phyloP scores from a whole-genome alignment of 345 rosid species.

The Theobroma cacao region DNA sequence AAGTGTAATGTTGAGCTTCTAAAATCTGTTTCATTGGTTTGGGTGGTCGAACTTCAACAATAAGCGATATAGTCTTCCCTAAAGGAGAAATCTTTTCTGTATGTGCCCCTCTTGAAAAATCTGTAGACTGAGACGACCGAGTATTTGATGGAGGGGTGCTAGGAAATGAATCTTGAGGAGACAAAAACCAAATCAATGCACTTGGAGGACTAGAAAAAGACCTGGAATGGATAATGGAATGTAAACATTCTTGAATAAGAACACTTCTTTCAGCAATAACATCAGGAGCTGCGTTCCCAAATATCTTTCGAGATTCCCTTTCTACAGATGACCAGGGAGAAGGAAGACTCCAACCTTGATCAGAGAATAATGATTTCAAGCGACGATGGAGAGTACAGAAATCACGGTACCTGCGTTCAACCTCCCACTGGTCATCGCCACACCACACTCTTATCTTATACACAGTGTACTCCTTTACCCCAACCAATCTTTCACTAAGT shows the following conservation, averaged over 20 bases:
- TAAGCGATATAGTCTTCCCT: slow-evolving; percentile 85
- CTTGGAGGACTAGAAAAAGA: slow-evolving; percentile 54
- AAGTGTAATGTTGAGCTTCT: slow-evolving; percentile 83
- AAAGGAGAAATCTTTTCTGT: slow-evolving; percentile 42
- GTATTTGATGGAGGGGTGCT: slow-evolving; percentile 41
- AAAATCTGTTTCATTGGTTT: slow-evolving; percentile 71
- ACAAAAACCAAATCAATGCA: slow-evolving; percentile 71
- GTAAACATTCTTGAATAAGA: slow-evolving; percentile 83
- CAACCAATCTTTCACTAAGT: slow-evolving; percentile 89
- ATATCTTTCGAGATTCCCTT: slow-evolving; percentile 76
- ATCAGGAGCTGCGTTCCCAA: slow-evolving; percentile 79
- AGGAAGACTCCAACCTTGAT: slow-evolving; percentile 86
- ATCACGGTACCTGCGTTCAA: slow-evolving; percentile 93
- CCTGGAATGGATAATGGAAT: slow-evolving; percentile 60
- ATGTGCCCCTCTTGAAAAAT: slow-evolving; percentile 27
- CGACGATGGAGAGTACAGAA: slow-evolving; percentile 79
- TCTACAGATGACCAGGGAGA: slow-evolving; percentile 80
- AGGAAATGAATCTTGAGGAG: slow-evolving; percentile 61
- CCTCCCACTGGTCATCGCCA: slow-evolving; percentile 80
- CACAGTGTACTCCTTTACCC: slow-evolving; percentile 88
- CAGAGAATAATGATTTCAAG: slow-evolving; percentile 66
- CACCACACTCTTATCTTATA: slow-evolving; percentile 78
- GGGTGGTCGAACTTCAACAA: slow-evolving; percentile 67
- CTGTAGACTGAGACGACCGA: not conserved
- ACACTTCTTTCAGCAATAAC: slow-evolving; percentile 81